Base-by-base conservation (phyloP, 192 early-diverging fungal genomes). In the Backusella macrospora region DNA sequence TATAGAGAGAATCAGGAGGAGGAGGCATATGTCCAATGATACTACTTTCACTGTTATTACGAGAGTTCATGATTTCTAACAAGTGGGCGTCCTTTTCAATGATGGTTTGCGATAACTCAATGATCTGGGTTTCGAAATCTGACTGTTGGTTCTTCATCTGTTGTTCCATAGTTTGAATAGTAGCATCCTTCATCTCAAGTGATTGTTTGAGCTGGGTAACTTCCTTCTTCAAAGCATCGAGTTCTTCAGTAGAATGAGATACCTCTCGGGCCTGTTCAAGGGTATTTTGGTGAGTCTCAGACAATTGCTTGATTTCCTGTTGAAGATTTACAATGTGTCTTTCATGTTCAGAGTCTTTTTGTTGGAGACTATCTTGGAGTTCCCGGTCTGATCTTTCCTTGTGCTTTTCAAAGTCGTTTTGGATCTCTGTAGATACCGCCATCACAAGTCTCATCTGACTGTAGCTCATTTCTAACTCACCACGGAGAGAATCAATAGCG, bases 401-500 rank as follows among this genome's bases (percentile, higher is more conserved):
- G 6, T 67, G 62, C 6, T 10, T 26, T 4, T 68, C 70, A 39
- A 72, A 70, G 15, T 77, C 67, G 21, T 77, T 65, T 62, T 77
- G 76, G 46, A 71, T 71, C 67, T 77, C 76, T 1, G 70, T 72
- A 0, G 76, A 77, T 1, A 77, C 68, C 4, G 63, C 62, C 76
- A 77, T 71, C 42, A 77, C 47, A 23, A 77, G 45, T 29, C 39
- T 62, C 70, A 77, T 71, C 14, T 77, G 64, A 2, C 64, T 29
- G 12, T 77, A 63, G 40, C 65, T 65, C 70, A 66, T 67, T 23
- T 77, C 68, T 6, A 77, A 18, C 9, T 72, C 62, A 2, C 37
- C 76, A 12, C 47, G n/a, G 1, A 77, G 42, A 12, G 70, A 23
- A 14, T n/a, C 64, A 40, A 77, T 77, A 18, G 62, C 38, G 18